Percentiles rank a stretch among this genome's conserved stretches.
Conservation (phyloP, 1,284 basidiomycete genomes). For the Meira nashicola region DNA sequence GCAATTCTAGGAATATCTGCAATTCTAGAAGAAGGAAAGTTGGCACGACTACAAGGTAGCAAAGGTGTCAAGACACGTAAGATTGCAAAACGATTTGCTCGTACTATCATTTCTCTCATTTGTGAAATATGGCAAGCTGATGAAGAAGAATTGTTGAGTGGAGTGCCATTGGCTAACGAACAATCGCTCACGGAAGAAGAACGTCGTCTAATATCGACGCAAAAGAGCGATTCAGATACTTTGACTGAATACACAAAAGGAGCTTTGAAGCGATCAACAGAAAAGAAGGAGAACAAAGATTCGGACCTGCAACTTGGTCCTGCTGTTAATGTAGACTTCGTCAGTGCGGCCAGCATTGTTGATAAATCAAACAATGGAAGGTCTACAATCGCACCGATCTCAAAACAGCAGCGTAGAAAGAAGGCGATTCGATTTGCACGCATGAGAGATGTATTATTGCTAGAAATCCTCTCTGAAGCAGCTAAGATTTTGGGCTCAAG, state of each 20-base stretch:
- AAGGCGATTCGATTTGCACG: neutral
- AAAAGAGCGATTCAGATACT: neutral
- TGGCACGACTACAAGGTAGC: slow-evolving; percentile 5
- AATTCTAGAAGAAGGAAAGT: slow-evolving; percentile 23
- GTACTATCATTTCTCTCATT: slow-evolving; percentile 19
- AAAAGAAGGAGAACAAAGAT: slow-evolving; percentile 1
- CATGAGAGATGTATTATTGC: slow-evolving; percentile 13
- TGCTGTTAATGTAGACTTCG: slow-evolving; percentile 29
- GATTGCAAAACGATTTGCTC: slow-evolving; percentile 28
- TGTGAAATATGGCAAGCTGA: slow-evolving; percentile 33
- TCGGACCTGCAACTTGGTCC: slow-evolving; percentile 16
- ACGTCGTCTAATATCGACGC: neutral
- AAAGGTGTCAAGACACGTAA: slow-evolving; percentile 23
- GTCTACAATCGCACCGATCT: neutral
- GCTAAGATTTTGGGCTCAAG: slow-evolving; percentile 36
- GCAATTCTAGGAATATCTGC: slow-evolving; percentile 16
- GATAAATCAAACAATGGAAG: neutral
- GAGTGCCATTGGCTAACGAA: neutral
- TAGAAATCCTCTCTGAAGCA: slow-evolving; percentile 25
- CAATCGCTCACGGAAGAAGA: neutral
- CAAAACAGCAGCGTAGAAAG: neutral
- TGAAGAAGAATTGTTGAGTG: slow-evolving; percentile 19
- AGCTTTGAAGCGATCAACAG: neutral
- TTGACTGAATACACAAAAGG: neutral
- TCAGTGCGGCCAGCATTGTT: slow-evolving; percentile 20